These are phyloP conservation scores for Phlyctochytrium planicorne DNA, from an alignment of 192 early-diverging fungal genomes.

Conservation along the genomic window DNA sequence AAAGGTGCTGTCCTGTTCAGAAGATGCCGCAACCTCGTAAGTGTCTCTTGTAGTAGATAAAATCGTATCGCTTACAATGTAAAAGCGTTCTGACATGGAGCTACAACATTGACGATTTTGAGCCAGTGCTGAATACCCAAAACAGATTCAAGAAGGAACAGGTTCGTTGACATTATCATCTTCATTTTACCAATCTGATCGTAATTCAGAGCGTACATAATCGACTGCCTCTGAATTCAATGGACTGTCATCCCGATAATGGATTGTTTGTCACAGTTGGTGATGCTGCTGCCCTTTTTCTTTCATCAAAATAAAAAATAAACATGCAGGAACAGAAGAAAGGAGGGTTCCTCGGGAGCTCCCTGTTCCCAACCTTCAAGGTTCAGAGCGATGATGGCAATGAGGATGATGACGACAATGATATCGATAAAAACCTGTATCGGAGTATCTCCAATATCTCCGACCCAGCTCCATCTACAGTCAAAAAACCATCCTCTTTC, in stretches of 20 bases:
- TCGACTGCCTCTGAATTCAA: not conserved
- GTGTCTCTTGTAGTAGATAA: too few relatives aligned
- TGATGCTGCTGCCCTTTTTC: not conserved
- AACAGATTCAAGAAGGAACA: not conserved
- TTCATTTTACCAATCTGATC: not conserved
- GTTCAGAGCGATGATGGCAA: constrained; percentile 5
- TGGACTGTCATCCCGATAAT: constrained; percentile 1
- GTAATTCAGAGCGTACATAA: not conserved
- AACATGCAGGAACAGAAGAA: too few relatives aligned
- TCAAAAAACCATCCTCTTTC: not conserved
- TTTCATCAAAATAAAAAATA: too few relatives aligned
- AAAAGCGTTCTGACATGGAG: not conserved
- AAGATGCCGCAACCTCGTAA: not conserved
- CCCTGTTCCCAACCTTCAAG: constrained; percentile 24
- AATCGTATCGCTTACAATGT: too few relatives aligned
- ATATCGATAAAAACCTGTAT: not conserved
- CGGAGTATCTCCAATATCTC: not conserved
- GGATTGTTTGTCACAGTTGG: not conserved
- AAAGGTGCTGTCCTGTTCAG: not conserved
- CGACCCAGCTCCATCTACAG: not conserved
- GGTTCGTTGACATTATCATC: not conserved
- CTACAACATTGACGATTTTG: not conserved
- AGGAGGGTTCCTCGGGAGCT: constrained; percentile 22
- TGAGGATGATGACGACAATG: constrained; percentile 6
- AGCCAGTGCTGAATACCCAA: not conserved